Conservation (phyloP, 78 protist genomes). For the Thecamonas trahens region DNA sequence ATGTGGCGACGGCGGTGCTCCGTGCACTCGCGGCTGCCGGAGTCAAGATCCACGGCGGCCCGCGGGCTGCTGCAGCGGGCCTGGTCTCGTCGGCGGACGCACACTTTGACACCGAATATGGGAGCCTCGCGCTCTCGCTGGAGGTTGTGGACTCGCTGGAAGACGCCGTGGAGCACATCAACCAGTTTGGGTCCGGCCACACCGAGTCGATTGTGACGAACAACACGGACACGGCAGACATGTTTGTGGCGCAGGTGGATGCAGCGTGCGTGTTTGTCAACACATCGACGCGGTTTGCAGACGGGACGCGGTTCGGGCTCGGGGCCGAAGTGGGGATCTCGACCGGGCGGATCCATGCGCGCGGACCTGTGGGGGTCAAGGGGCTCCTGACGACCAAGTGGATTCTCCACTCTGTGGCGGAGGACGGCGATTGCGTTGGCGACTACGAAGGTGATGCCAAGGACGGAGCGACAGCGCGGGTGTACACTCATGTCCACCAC, state of each 20-base stretch:
- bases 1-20: neutral
- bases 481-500: too few relatives aligned
- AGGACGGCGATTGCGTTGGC: too few relatives aligned
- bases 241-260: constrained; percentile 48
- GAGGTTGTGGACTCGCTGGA: constrained; percentile 22
- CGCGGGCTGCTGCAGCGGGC: neutral
- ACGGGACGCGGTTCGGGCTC: constrained; percentile 62
- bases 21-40: neutral
- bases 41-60: neutral
- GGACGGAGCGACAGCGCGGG: too few relatives aligned
- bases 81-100: neutral
- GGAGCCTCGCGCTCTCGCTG: neutral
- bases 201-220: constrained; percentile 76
- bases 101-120: constrained; percentile 10
- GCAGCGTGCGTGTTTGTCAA: constrained; percentile 80
- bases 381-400: constrained; percentile 47
- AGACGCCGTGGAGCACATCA: constrained; percentile 72
- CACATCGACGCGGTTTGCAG: constrained; percentile 53
- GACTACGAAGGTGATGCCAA: too few relatives aligned
- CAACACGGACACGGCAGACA: constrained; percentile 3
- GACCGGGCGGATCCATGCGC: constrained; percentile 48
- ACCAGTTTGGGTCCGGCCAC: constrained; percentile 57
- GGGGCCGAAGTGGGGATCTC: constrained; percentile 69
- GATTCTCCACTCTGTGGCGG: constrained; percentile 10
- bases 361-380: constrained; percentile 66